phyloP scores from a whole-genome alignment of 805 yeast species.

The Schwanniomyces occidentalis region DNA sequence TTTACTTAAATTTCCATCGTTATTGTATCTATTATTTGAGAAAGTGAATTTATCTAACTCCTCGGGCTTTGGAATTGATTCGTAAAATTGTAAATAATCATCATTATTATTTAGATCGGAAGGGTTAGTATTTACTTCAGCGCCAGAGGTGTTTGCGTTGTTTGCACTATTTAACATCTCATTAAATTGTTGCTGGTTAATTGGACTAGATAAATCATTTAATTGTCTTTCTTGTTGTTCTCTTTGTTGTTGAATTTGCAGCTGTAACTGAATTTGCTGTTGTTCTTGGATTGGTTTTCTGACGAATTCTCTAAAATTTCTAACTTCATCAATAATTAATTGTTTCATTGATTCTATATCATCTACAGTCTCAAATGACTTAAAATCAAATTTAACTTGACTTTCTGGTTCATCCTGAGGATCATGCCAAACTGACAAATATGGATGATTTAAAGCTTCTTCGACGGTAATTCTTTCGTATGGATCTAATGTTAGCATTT shows the following conservation, averaged over 20 bases:
- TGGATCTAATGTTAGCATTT: constrained; percentile 90
- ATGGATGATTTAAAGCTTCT: constrained; percentile 89
- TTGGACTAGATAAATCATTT: constrained; percentile 1
- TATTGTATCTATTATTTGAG: constrained; percentile 10
- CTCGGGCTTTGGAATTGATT: constrained; percentile 44
- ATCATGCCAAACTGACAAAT: constrained; percentile 90
- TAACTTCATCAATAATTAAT: constrained; percentile 80
- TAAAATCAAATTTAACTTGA: constrained; percentile 76
- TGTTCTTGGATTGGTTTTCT: constrained; percentile 68
- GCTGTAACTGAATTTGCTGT: constrained; percentile 40
- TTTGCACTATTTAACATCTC: constrained; percentile 9
- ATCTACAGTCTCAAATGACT: constrained; percentile 77
- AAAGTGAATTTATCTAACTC: constrained; percentile 41
- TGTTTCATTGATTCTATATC: constrained; percentile 74
- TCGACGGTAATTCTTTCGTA: constrained; percentile 84
- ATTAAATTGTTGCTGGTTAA: constrained; percentile 5
- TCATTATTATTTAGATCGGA: constrained; percentile 16
- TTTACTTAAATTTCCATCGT: constrained; percentile 2
- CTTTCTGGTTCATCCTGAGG: constrained; percentile 90
- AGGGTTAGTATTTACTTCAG: constrained; percentile 18
- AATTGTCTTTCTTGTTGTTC: constrained; percentile 20
- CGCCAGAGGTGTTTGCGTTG: constrained; percentile 15
- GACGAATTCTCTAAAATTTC: constrained; percentile 74
- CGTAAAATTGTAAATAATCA: constrained; percentile 29
- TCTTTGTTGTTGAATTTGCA: constrained; percentile 28